Base-by-base conservation (phyloP, 495 filamentous ascomycete genomes). In the Penicillium longicatenatum region DNA sequence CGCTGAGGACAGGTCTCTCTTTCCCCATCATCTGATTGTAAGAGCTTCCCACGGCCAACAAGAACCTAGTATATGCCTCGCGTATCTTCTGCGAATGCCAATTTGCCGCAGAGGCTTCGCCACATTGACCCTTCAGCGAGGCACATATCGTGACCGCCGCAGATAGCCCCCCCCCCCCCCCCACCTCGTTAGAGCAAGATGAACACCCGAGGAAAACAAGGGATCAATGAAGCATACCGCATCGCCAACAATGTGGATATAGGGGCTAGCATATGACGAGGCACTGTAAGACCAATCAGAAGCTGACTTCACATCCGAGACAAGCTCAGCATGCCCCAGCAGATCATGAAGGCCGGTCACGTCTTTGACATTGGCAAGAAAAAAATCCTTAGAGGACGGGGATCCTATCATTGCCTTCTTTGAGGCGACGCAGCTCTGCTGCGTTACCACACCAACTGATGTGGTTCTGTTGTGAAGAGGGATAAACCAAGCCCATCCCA, bases 1-100 rank as follows among this genome's bases (percentile, higher is more conserved):
- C 70, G n/a, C 42, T 67, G 5, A 76, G 19, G 3, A 76, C 60
- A 4, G 67, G 55, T 17, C 68, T 57, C 6, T 79, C 71, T 24
- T 69, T 60, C 4, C 41, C 31, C 7, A 65, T 58, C 45, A 84
- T 80, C 65, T 83, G 81, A 61, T 73, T 73, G 5, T 70, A 58
- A 1, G 75, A 70, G 50, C 70, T 80, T 43, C 72, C 47, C 1
- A 83, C 75, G 2, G 81, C 69, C 2, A 84, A 51, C 30, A 82
- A 52, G 67, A 84, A 84, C 11, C 79, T 74, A 2, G 77, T 79
- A 50, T 82, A 84, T 19, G 73, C 68, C 42, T 80, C 76, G 1
- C 69, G 52, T 1, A 77, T 63, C 56, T 78, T 79, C 20, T 66
- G 74, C 3, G 70, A 64, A 61, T 83, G 80, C 80, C 80, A 83